Conservation (phyloP, 1,284 basidiomycete species). For the Ceratobasidium sp. region DNA sequence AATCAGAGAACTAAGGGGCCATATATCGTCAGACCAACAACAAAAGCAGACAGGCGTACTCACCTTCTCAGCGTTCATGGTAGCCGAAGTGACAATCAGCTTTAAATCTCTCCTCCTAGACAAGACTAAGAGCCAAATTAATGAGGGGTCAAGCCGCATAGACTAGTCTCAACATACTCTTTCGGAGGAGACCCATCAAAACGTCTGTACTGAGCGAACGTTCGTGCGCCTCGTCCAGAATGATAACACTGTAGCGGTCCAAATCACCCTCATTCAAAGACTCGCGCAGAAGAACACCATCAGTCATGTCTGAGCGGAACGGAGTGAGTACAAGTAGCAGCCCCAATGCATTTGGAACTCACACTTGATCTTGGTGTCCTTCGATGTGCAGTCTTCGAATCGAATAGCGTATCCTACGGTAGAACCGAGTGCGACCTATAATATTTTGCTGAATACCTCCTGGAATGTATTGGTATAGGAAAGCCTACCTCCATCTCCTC, state of each 20-base stretch:
- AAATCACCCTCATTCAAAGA: constrained; percentile 95
- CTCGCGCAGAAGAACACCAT: constrained; percentile 94
- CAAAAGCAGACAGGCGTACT: constrained; percentile 29
- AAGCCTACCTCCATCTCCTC: constrained; percentile 75
- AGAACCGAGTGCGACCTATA: constrained; percentile 82
- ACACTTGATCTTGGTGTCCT: constrained; percentile 96
- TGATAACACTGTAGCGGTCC: constrained; percentile 94
- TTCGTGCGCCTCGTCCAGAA: constrained; percentile 97
- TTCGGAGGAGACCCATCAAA: constrained; percentile 92
- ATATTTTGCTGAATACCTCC: neutral
- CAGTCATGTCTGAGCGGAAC: constrained; percentile 85
- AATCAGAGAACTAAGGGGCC: constrained; percentile 79
- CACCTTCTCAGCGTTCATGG: constrained; percentile 98
- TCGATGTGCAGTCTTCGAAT: constrained; percentile 94
- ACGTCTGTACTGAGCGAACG: constrained; percentile 96
- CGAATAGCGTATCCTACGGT: constrained; percentile 97
- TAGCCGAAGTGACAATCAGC: constrained; percentile 97
- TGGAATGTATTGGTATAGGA: neutral
- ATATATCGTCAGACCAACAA: neutral
- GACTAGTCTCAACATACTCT: constrained; percentile 67
- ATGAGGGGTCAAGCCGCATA: neutral
- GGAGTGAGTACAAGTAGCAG: neutral
- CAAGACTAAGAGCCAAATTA: constrained; percentile 64
- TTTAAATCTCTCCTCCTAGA: constrained; percentile 91
- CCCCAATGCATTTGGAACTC: constrained; percentile 46